Evolutionary conservation across 768 basidiomycete genomes (phyloP).

Genomic region (Astraeus odoratus): DNA sequence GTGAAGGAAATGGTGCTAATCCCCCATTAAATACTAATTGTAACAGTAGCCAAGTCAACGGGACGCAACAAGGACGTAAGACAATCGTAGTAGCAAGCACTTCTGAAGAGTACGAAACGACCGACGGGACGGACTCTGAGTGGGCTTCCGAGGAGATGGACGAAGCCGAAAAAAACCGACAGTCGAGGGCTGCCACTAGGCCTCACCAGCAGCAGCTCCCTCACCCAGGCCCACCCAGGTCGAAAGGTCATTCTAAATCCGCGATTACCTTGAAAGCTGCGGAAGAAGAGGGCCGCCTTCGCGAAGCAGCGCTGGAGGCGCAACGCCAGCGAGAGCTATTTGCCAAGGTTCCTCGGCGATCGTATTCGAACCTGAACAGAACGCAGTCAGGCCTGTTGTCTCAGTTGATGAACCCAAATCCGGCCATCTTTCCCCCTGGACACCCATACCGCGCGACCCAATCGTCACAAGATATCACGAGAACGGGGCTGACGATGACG

Average conservation of each 20-base stretch:
- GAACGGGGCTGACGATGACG: conserved; percentile 12
- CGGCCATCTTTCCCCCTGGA: conserved; percentile 46
- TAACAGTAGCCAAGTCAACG: conserved; percentile 12
- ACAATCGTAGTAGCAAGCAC: conserved; percentile 42
- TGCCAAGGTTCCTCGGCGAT: conserved; percentile 59
- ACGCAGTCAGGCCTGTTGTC: conserved; percentile 54
- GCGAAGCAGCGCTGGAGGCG: conserved; percentile 55
- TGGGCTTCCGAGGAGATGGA: conserved; percentile 59
- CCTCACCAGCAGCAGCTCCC: background rate
- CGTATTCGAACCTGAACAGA: conserved; percentile 53
- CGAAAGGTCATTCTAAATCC: background rate
- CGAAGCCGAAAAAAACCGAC: conserved; percentile 18
- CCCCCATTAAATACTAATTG: conserved; percentile 6
- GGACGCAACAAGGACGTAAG: conserved; percentile 25
- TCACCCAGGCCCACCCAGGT: background rate
- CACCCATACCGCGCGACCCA: conserved; percentile 54
- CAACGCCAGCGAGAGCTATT: conserved; percentile 63
- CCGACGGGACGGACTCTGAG: conserved; percentile 49
- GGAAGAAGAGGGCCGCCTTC: conserved; percentile 29
- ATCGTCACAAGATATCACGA: conserved; percentile 40
- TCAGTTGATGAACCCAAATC: conserved; percentile 68
- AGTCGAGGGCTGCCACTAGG: background rate
- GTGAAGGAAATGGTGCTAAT: conserved; percentile 10
- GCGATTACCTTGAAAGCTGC: conserved; percentile 12
- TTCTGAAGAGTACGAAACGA: conserved; percentile 44